Evolutionary conservation across 106 monocot genomes (phyloP).

Genomic region (Dioscorea zingiberensis): DNA sequence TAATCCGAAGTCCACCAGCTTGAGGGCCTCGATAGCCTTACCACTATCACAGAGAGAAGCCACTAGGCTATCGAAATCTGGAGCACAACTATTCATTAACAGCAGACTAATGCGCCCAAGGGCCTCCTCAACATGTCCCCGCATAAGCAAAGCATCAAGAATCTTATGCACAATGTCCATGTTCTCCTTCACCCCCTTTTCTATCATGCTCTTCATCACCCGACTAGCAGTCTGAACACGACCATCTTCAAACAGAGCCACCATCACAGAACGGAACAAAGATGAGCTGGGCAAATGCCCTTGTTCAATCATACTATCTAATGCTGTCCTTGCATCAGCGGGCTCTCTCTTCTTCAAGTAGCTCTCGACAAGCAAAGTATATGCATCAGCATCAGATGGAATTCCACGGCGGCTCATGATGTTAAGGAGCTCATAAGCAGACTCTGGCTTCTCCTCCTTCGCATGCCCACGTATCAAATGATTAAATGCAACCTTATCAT

Average conservation of each 20-base stretch:
- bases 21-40: conserved; percentile 50
- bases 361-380: conserved; percentile 53
- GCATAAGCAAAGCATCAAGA: conserved; percentile 69
- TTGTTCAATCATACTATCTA: conserved; percentile 85
- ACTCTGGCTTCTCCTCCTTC: conserved; percentile 60
- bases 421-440: conserved; percentile 58
- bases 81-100: conserved; percentile 38
- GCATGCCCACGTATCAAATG: conserved; percentile 76
- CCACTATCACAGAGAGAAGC: conserved; percentile 51
- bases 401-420: conserved; percentile 74
- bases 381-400: conserved; percentile 47
- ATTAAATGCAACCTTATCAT: conserved; percentile 69
- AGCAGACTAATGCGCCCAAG: conserved; percentile 75
- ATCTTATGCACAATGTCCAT: conserved; percentile 72
- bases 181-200: conserved; percentile 87
- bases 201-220: conserved; percentile 94
- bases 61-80: conserved; percentile 56
- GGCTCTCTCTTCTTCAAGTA: conserved; percentile 79
- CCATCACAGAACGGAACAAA: conserved; percentile 76
- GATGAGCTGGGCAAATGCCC: conserved; percentile 68
- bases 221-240: conserved; percentile 89
- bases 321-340: conserved; percentile 65
- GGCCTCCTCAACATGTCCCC: conserved; percentile 96
- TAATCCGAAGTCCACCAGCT: conserved; percentile 67
- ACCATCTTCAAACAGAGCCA: conserved; percentile 58